Evolutionary conservation across 495 filamentous ascomycete species (phyloP).

Genomic region (Penicillium daleae): DNA sequence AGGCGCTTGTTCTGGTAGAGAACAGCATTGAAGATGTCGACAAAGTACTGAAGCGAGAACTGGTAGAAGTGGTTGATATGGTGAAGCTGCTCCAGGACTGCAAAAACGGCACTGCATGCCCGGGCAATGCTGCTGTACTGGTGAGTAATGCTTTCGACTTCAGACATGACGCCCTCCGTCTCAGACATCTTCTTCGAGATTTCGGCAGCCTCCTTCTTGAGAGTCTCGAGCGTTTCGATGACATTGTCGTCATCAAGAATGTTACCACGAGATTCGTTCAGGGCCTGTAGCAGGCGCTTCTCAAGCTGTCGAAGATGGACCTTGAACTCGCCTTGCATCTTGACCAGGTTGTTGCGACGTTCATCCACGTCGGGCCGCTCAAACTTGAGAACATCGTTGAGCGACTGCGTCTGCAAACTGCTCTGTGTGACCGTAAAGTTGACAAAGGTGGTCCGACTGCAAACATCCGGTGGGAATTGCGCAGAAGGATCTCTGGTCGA

Average conservation of each 20-base stretch:
- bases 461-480: conserved; percentile 95
- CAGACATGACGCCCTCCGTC: conserved; percentile 96
- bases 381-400: conserved; percentile 95
- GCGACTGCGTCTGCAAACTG: conserved; percentile 95
- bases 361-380: conserved; percentile 98
- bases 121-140: conserved; percentile 91
- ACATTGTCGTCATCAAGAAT: conserved; percentile 98
- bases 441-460: conserved; percentile 97
- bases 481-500: conserved; percentile 96
- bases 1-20: conserved; percentile 80
- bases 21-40: conserved; percentile 95
- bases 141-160: conserved; percentile 91
- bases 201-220: conserved; percentile 96
- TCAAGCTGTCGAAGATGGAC: conserved; percentile 95
- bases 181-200: conserved; percentile 95
- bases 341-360: conserved; percentile 93
- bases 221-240: conserved; percentile 94
- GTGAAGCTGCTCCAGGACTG: conserved; percentile 94
- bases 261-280: conserved; percentile 97
- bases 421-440: conserved; percentile 99
- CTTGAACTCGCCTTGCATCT: conserved; percentile 98
- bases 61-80: conserved; percentile 99
- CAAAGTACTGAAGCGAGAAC: conserved; percentile 97
- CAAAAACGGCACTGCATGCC: conserved; percentile 95
- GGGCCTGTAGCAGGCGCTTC: conserved; percentile 87